Conservation (phyloP, 148 eudicot species). For the Arctostaphylos glauca region DNA sequence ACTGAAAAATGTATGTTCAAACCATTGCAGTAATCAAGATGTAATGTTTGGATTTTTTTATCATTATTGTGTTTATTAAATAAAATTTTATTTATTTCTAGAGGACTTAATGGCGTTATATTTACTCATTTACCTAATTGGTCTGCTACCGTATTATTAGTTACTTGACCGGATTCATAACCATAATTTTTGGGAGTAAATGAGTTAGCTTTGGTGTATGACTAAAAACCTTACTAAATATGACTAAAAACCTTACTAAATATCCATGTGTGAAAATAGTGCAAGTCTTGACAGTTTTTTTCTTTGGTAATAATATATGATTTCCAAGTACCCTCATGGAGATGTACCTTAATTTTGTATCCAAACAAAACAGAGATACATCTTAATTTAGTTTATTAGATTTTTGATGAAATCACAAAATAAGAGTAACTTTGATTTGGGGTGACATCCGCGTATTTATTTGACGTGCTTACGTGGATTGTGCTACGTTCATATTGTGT, state of each 20-base stretch:
- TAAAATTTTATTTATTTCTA: neutral
- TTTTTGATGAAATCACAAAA: neutral
- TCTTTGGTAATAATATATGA: neutral
- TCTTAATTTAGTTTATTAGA: neutral
- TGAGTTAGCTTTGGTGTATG: too few relatives aligned
- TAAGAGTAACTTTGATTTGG: neutral
- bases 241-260: neutral
- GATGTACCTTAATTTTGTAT: neutral
- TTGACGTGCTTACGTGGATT: neutral
- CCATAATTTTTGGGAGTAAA: neutral
- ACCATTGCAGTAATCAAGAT: neutral
- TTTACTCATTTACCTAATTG: neutral
- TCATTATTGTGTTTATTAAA: neutral
- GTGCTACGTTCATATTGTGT: neutral
- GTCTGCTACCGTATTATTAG: neutral
- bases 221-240: neutral
- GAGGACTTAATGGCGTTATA: constrained; percentile 2
- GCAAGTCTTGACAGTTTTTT: neutral
- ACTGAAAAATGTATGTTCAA: constrained; percentile 34
- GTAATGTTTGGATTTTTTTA: neutral
- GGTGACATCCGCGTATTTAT: neutral
- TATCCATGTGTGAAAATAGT: neutral
- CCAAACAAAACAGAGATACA: too few relatives aligned
- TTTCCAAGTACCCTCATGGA: neutral
- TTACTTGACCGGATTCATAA: neutral